These are phyloP conservation scores for Dillenia turbinata DNA, from an alignment of 164 flowering plant species.

Conservation along the genomic window DNA sequence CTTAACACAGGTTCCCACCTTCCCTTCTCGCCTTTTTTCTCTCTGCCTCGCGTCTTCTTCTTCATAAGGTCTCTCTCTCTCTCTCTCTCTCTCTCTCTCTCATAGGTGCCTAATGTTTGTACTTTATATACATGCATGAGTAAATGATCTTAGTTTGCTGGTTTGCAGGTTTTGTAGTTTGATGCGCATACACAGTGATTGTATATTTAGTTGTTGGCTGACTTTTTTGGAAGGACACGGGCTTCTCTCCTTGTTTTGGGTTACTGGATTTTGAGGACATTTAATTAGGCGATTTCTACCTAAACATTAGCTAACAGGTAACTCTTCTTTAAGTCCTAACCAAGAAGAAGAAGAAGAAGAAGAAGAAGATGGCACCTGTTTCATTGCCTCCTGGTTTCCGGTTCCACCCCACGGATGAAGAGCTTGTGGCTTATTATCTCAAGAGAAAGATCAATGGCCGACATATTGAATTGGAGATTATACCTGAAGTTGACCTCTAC, in stretches of 20 bases:
- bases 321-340: background rate
- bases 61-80: background rate
- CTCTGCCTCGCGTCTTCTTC: background rate
- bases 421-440: slow-evolving; percentile 59
- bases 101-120: too few relatives aligned
- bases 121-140: too few relatives aligned
- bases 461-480: slow-evolving; percentile 54
- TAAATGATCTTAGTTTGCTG: too few relatives aligned
- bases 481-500: slow-evolving; percentile 71
- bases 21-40: background rate
- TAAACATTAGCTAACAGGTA: background rate
- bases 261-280: too few relatives aligned
- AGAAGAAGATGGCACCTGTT: slow-evolving; percentile 47
- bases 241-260: too few relatives aligned
- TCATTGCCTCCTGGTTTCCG: slow-evolving; percentile 66
- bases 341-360: too few relatives aligned
- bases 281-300: background rate
- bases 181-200: too few relatives aligned
- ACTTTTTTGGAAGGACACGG: too few relatives aligned
- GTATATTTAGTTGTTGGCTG: too few relatives aligned
- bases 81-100: too few relatives aligned
- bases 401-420: slow-evolving; percentile 62
- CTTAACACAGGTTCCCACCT: background rate
- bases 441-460: slow-evolving; percentile 56
- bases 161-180: too few relatives aligned